phyloP scores from a whole-genome alignment of 169 alveolate genomes.

The Babesia microti region DNA sequence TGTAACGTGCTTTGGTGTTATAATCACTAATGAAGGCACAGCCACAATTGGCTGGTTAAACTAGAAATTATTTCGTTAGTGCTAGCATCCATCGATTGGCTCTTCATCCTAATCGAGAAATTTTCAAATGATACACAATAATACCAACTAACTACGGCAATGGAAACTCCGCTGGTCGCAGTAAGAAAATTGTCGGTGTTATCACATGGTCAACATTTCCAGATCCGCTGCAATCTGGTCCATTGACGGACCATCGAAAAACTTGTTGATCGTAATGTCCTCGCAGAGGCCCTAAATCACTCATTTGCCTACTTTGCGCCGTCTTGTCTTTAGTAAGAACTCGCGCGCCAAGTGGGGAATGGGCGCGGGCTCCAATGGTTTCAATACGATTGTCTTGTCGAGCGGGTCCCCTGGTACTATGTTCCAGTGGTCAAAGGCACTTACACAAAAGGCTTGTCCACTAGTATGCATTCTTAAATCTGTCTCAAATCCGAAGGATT shows the following conservation, averaged over 20 bases:
- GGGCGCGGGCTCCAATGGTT: constrained; percentile 95
- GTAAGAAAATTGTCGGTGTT: no score
- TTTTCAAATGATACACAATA: no score
- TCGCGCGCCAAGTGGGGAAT: constrained; percentile 96
- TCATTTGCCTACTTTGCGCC: constrained; percentile 84
- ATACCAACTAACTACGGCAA: no score
- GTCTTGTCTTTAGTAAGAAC: constrained; percentile 91
- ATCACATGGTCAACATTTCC: no score
- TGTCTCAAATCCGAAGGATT: constrained; percentile 98
- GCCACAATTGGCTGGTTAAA: no score
- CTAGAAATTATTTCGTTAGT: no score
- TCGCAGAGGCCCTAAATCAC: constrained; percentile 59
- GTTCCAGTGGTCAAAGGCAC: constrained; percentile 93
- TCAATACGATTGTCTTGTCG: constrained; percentile 85
- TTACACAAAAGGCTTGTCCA: constrained; percentile 93
- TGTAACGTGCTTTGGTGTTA: no score
- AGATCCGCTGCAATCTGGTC: constrained; percentile 48
- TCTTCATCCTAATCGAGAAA: no score
- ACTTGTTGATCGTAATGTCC: constrained; percentile 75
- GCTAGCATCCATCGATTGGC: no score
- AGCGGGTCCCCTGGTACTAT: constrained; percentile 98
- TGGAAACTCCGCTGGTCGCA: no score
- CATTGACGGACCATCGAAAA: constrained; percentile 74
- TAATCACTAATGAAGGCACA: no score
- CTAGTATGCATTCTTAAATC: constrained; percentile 92